Conservation (phyloP, 306 rosid species). For the Calophaca sinica region DNA sequence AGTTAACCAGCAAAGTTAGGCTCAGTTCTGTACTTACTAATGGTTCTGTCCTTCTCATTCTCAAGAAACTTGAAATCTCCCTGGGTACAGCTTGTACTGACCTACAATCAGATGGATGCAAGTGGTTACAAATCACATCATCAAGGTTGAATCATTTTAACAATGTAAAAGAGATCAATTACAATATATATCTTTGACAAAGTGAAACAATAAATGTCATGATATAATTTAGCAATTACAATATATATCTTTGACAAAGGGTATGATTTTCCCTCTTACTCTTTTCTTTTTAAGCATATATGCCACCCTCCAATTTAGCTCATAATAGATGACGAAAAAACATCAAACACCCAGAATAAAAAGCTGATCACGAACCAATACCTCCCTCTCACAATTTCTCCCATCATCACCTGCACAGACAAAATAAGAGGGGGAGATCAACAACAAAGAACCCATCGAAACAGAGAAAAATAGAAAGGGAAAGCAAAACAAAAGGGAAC, state of each 20-base stretch:
- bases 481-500: no score
- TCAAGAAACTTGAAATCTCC: conserved; percentile 83
- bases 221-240: neutral
- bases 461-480: no score
- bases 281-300: conserved; percentile 10
- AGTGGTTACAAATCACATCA: conserved; percentile 23
- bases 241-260: no score
- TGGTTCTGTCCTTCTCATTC: conserved; percentile 79
- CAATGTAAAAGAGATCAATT: conserved; percentile 17
- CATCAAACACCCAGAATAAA: neutral
- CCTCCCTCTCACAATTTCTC: no score
- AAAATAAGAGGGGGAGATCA: no score
- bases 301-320: conserved; percentile 5
- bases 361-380: no score
- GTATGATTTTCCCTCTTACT: conserved; percentile 5
- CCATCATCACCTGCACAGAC: no score
- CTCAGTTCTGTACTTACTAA: conserved; percentile 67
- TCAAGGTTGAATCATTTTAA: conserved; percentile 21
- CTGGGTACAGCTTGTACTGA: conserved; percentile 56
- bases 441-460: no score
- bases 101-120: conserved; percentile 54
- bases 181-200: neutral
- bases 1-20: conserved; percentile 6
- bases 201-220: conserved; percentile 1
- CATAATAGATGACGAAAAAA: neutral